Base-by-base conservation (phyloP, 352 stramenopile genomes). In the Pythium brassicae region DNA sequence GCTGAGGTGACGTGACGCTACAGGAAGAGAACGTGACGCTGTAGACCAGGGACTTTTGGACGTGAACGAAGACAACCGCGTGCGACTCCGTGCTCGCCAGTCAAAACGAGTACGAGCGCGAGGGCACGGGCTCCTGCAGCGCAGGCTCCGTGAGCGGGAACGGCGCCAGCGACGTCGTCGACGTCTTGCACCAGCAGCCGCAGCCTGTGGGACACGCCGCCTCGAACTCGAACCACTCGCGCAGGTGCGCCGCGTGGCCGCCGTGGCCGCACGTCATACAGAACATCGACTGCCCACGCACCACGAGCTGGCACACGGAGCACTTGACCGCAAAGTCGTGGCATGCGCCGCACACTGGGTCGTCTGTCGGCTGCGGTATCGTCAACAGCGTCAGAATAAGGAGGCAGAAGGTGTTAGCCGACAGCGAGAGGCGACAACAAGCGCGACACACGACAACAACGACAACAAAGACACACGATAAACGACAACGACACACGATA, bases 251-350 rank as follows among this genome's bases (percentile, higher is more conserved):
- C 5, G 72, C 72, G 49, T 95, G 85, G 48, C 85, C 85, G 25
- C 85, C 85, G 52, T 95, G 85, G 25, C 85, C 85, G 45, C 85
- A 95, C 0, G 75, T 87, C 66, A 94, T 86, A 57, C 85, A 95
- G 55, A 87, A 93, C 81, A 92, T 91, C 20, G 80, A 91, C 57
- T 95, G 80, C 1, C 85, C 85, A 27, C 85, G 78, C 42, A 95
- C 81, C 12, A 87, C 80, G 26, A 95, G 75, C 51, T 93, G 80
- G 45, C 85, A 95, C 42, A 95, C 61, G 0, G 82, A 89, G 61
- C 85, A 95, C 43, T 83, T 80, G 59, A 92, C 57, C 22, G 81
- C 75, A 56, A 95, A 93, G 34, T 92, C 80, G 3, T 72, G 74
- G 37, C 85, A 95, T 29, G 59, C 70, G 1, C 65, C 55, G 52